Evolutionary conservation across 768 basidiomycete species (phyloP).

Genomic region (Trametes villosa): DNA sequence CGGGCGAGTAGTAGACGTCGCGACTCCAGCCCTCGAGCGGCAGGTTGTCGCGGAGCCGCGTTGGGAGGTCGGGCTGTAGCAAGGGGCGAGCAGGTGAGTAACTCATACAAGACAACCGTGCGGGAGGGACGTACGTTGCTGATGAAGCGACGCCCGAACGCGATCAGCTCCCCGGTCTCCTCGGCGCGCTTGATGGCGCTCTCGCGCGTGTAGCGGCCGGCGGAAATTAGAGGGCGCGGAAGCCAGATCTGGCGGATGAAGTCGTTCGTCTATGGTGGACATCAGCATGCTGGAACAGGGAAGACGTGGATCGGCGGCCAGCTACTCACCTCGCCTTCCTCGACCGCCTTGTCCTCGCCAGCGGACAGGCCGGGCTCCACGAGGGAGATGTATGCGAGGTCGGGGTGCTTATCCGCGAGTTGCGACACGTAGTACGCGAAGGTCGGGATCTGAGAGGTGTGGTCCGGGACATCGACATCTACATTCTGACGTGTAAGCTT

Average conservation of each 20-base stretch:
- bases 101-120: too few species aligned
- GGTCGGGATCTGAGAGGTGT: slow-evolving; percentile 51
- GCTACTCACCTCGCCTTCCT: slow-evolving; percentile 1
- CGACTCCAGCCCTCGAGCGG: too few species aligned
- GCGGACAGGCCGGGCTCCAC: slow-evolving; percentile 32
- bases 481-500: background rate
- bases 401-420: slow-evolving; percentile 38
- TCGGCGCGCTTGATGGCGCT: slow-evolving; percentile 25
- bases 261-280: slow-evolving; percentile 22
- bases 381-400: slow-evolving; percentile 45
- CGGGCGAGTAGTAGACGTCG: too few species aligned
- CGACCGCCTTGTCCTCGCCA: slow-evolving; percentile 2
- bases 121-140: slow-evolving; percentile 26
- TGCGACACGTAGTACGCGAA: slow-evolving; percentile 36
- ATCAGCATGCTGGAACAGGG: background rate
- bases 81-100: too few species aligned
- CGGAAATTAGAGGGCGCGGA: slow-evolving; percentile 26
- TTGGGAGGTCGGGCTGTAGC: too few species aligned
- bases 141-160: slow-evolving; percentile 30
- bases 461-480: slow-evolving; percentile 56
- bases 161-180: slow-evolving; percentile 25
- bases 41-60: too few species aligned
- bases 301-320: slow-evolving; percentile 22
- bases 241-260: slow-evolving; percentile 31
- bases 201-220: slow-evolving; percentile 30